A percentile compares a stretch with the other conserved stretches of the same genome.
Evolutionary conservation across 352 stramenopile genomes (phyloP).

Genomic region (Blastocystis sp.): DNA sequence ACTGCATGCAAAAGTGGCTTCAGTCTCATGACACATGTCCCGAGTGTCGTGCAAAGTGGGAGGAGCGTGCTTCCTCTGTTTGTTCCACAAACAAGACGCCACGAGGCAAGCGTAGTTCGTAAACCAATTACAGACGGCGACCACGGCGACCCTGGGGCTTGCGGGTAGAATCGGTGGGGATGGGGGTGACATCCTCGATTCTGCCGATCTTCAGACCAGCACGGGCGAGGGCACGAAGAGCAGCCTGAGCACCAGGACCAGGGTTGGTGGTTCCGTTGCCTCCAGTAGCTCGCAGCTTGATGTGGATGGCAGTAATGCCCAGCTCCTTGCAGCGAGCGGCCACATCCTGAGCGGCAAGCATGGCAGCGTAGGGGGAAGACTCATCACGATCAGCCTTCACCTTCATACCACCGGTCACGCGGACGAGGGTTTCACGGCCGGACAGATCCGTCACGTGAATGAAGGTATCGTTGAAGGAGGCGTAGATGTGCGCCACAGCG

Average conservation of each 20-base stretch:
- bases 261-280: slow-evolving; percentile 96
- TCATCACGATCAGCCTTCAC: slow-evolving; percentile 99
- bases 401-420: slow-evolving; percentile 99
- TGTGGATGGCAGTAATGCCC: slow-evolving; percentile 97
- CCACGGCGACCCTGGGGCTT: slow-evolving; percentile 96
- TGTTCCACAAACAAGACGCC: too few relatives aligned
- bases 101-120: slow-evolving; percentile 31
- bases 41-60: slow-evolving; percentile 22
- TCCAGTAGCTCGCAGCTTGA: slow-evolving; percentile 98
- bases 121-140: slow-evolving; percentile 91
- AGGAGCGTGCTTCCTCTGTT: too few relatives aligned
- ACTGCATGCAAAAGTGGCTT: slow-evolving; percentile 59
- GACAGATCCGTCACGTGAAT: slow-evolving; percentile 99
- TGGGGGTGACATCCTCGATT: slow-evolving; percentile 99
- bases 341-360: slow-evolving; percentile 99
- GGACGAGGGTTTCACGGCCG: slow-evolving; percentile 96
- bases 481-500: slow-evolving; percentile 98
- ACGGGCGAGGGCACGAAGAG: slow-evolving; percentile 93
- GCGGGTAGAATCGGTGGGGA: slow-evolving; percentile 97
- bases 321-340: slow-evolving; percentile 92
- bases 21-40: slow-evolving; percentile 50
- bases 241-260: slow-evolving; percentile 94
- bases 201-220: slow-evolving; percentile 99
- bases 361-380: slow-evolving; percentile 97
- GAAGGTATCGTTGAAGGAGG: slow-evolving; percentile 99